Evolutionary conservation across 73 alveolate species (phyloP), one percentile per base, ranked within the genome.

Genomic region (Paramecium caudatum): DNA sequence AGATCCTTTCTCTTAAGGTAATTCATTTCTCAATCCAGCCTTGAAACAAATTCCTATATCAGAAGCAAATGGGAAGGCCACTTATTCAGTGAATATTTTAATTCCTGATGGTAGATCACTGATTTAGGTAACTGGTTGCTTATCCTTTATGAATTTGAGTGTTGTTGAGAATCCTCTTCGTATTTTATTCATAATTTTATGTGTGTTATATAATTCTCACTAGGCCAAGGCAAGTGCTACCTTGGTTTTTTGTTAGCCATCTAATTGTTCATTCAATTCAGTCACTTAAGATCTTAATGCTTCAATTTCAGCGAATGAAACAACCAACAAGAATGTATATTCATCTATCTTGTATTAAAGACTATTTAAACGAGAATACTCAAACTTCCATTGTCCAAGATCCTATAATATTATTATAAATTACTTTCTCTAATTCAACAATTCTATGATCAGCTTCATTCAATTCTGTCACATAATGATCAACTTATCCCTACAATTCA

Each of bases 11-110:
- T 74, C 88, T 23, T 16, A 41, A 4, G 39, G 69, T 9, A 39
- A 5, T 17, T 70, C 87, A 70, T 70, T 70, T 70, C 87, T 70
- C 25, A 70, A 37, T 70, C 87, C 87, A 70, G 87, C 87, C 36
- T 70, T 70, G 45, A 70, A 70, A 37, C 87, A 70, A 37, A 70
- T 70, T 70, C 87, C 87, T 13, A 70, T 70, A 37, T 70, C 87
- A 34, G 87, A 70, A 1, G 36, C 49, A 36, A 70, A 70, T 7
- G 87, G 87, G 27, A 70, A 70, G 6, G 87, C 61, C 9, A 63
- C 37, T 41, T 70, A 41, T 41, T 70, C 87, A 12, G 87, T 70
- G 37, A 34, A 74, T 36, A 74, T 74, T 74, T 45, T 37, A 16
- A 74, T 74, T 39, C 88, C 88, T 4, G 88, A 74, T 15, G 88